Evolutionary conservation across 2,329 filamentous ascomycete genomes (phyloP).

Genomic region (Aspergillus spinulosporus): DNA sequence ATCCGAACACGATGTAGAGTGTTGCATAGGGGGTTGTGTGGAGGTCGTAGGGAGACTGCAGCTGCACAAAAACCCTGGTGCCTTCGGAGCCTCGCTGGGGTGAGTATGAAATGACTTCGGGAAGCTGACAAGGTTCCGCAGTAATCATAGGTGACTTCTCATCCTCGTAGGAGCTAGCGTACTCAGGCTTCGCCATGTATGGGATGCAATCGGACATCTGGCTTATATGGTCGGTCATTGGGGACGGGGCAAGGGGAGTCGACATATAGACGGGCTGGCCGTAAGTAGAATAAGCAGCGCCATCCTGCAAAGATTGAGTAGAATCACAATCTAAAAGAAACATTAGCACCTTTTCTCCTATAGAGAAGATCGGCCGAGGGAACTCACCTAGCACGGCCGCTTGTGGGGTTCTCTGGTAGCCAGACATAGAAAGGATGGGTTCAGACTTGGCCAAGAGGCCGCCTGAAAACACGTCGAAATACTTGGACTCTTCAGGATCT

Average conservation of each 20-base stretch:
- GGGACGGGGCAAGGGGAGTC: conserved; percentile 41
- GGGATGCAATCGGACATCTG: conserved; percentile 44
- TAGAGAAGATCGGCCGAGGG: not conserved
- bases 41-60: conserved; percentile 74
- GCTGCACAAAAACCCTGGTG: conserved; percentile 70
- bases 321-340: conserved; percentile 37
- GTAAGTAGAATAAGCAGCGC: conserved; percentile 44
- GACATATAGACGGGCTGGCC: conserved; percentile 42
- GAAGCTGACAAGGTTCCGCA: conserved; percentile 59
- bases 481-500: conserved; percentile 48
- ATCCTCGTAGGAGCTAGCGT: conserved; percentile 57
- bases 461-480: conserved; percentile 48
- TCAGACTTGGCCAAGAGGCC: conserved; percentile 58
- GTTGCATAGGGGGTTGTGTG: conserved; percentile 55
- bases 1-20: conserved; percentile 74
- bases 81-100: conserved; percentile 69
- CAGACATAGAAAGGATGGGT: conserved; percentile 74
- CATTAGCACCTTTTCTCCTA: conserved; percentile 12
- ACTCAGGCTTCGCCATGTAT: conserved; percentile 41
- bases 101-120: conserved; percentile 67
- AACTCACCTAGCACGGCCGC: conserved; percentile 77
- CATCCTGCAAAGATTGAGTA: conserved; percentile 41
- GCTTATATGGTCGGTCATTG: conserved; percentile 43
- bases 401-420: conserved; percentile 74
- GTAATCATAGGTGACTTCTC: conserved; percentile 67